Evolutionary conservation across 371 early-diverging fungal genomes (phyloP).

Genomic region (Mucor velutinosus): DNA sequence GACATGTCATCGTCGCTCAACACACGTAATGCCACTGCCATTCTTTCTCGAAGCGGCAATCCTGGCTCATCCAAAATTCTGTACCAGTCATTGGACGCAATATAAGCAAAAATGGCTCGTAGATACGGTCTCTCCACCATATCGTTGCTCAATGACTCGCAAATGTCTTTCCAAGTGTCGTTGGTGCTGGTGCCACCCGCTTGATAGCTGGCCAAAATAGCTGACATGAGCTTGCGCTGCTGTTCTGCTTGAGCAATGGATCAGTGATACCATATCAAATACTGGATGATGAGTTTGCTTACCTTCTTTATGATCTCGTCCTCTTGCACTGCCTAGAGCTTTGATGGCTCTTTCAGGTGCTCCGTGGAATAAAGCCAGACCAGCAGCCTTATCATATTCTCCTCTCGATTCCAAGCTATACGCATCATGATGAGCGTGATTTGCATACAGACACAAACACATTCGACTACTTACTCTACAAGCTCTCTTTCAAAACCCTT

Average conservation of each 20-base stretch:
- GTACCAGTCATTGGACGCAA: constrained; percentile 77
- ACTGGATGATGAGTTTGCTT: neutral
- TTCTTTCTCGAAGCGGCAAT: constrained; percentile 71
- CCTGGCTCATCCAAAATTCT: constrained; percentile 63
- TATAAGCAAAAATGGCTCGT: constrained; percentile 77
- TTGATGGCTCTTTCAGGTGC: constrained; percentile 73
- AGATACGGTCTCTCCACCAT: constrained; percentile 73
- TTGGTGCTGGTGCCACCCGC: constrained; percentile 31
- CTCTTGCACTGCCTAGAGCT: constrained; percentile 56
- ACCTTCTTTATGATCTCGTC: constrained; percentile 50
- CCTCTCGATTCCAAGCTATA: constrained; percentile 65
- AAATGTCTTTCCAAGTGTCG: constrained; percentile 66
- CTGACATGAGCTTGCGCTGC: constrained; percentile 75
- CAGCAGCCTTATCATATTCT: constrained; percentile 84
- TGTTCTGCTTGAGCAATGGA: constrained; percentile 56
- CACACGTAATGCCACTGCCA: constrained; percentile 78
- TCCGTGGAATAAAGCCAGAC: constrained; percentile 84
- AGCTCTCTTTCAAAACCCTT: constrained; percentile 68
- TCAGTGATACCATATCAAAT: neutral
- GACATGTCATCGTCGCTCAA: constrained; percentile 72
- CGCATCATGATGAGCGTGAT: neutral
- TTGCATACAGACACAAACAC: neutral
- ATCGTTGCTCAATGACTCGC: constrained; percentile 60
- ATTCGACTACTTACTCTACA: constrained; percentile 39
- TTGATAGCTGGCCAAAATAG: constrained; percentile 71